Conservation (phyloP, 257 asterid genomes). For the Jasminum sambac region DNA sequence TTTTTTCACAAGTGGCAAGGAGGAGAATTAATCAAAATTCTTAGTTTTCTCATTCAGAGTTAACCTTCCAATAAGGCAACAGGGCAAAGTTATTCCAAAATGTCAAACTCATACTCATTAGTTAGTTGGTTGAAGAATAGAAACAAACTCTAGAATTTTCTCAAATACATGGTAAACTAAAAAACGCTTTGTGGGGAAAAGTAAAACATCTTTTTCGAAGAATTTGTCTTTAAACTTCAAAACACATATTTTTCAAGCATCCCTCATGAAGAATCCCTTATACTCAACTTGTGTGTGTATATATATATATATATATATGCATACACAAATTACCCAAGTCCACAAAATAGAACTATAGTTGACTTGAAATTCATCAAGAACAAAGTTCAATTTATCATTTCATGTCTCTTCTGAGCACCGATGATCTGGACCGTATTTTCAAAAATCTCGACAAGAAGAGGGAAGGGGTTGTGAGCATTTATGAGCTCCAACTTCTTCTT, state of each 20-base stretch:
- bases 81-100: neutral
- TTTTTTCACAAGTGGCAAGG: too few relatives aligned
- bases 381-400: neutral
- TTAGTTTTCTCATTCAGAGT: neutral
- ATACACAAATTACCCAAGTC: neutral
- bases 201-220: neutral
- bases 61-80: neutral
- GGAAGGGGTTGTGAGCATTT: slow-evolving; percentile 43
- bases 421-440: slow-evolving; percentile 55
- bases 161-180: too few relatives aligned
- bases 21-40: too few relatives aligned
- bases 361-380: neutral
- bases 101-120: neutral
- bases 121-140: neutral
- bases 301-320: neutral
- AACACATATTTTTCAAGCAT: neutral
- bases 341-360: neutral
- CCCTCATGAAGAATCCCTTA: neutral
- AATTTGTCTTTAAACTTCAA: neutral
- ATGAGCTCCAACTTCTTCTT: slow-evolving; percentile 50
- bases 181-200: too few relatives aligned
- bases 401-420: slow-evolving; percentile 39
- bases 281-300: neutral
- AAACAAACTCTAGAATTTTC: neutral
- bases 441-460: slow-evolving; percentile 49